phyloP scores from a whole-genome alignment of 2,329 filamentous ascomycete species.

The Fusarium virguliforme region DNA sequence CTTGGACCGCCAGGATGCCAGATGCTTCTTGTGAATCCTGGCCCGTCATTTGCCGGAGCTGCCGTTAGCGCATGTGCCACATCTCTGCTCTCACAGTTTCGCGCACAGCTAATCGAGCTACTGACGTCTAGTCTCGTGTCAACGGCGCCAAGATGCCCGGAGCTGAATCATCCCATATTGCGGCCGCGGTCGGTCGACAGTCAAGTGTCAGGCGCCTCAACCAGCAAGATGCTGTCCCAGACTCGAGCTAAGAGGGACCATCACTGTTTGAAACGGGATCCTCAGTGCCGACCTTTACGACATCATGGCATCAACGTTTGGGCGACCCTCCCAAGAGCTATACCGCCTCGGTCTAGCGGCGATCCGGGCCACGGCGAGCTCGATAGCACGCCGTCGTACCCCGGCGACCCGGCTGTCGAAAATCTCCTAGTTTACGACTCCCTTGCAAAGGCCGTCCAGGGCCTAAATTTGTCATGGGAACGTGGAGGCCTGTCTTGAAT shows the following conservation, averaged over 20 bases:
- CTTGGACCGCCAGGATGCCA: slow-evolving; percentile 10
- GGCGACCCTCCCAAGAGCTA: slow-evolving; percentile 8
- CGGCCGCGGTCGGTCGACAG: slow-evolving; percentile 9
- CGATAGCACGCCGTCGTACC: slow-evolving; percentile 12
- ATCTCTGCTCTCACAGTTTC: slow-evolving; percentile 15
- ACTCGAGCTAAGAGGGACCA: slow-evolving; percentile 9
- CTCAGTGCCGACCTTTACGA: slow-evolving; percentile 15
- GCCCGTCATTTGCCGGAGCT: slow-evolving; percentile 32
- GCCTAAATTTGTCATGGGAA: slow-evolving; percentile 9
- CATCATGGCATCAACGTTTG: slow-evolving; percentile 21
- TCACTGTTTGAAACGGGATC: slow-evolving; percentile 26
- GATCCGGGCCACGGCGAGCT: slow-evolving; percentile 21
- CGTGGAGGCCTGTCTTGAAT: slow-evolving; percentile 6
- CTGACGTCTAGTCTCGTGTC: slow-evolving; percentile 22
- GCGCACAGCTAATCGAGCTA: slow-evolving; percentile 26
- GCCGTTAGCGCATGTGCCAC: slow-evolving; percentile 34
- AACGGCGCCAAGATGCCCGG: slow-evolving; percentile 23
- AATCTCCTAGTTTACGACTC: background rate
- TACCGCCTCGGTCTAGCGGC: slow-evolving; percentile 27
- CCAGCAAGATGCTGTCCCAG: slow-evolving; percentile 1
- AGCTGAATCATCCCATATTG: slow-evolving; percentile 1
- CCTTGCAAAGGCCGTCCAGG: slow-evolving; percentile 11
- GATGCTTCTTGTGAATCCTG: slow-evolving; percentile 20
- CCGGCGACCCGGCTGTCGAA: slow-evolving; percentile 1
- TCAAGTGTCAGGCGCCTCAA: slow-evolving; percentile 28